phyloP scores from a whole-genome alignment of 2,329 filamentous ascomycete genomes.

The Sclerotinia subarctica region DNA sequence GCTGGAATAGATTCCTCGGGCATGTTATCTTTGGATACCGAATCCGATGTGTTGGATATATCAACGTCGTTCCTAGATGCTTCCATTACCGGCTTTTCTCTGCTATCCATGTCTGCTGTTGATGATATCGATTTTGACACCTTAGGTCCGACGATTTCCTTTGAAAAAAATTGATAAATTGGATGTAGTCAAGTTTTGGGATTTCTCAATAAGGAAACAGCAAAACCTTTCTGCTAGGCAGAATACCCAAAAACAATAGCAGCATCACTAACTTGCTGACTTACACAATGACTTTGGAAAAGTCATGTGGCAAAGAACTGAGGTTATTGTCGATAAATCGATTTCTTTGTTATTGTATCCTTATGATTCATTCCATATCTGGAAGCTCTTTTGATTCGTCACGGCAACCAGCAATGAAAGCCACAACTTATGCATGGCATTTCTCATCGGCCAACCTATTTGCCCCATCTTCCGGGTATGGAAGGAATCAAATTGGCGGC shows the following conservation, averaged over 20 bases:
- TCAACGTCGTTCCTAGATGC: not conserved
- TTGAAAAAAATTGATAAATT: not conserved
- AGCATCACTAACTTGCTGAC: not conserved
- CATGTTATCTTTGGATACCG: not conserved
- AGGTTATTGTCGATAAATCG: not conserved
- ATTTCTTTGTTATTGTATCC: constrained; percentile 3
- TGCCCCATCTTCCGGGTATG: not conserved
- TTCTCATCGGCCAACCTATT: not conserved
- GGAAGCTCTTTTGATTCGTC: constrained; percentile 7
- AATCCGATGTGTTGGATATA: not conserved
- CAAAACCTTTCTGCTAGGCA: not conserved
- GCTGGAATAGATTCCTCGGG: not conserved
- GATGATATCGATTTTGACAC: not conserved
- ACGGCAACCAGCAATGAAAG: not conserved
- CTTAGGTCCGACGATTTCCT: too few species aligned
- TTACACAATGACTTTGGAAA: not conserved
- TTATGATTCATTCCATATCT: not conserved
- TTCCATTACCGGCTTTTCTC: not conserved
- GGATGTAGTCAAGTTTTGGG: not conserved
- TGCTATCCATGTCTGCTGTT: not conserved
- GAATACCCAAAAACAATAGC: not conserved
- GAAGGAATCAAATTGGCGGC: not conserved
- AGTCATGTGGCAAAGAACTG: not conserved
- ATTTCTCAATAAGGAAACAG: not conserved
- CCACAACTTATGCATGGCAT: not conserved